phyloP scores from a whole-genome alignment of 1,139 yeast genomes.

The Geotrichum siamense region DNA sequence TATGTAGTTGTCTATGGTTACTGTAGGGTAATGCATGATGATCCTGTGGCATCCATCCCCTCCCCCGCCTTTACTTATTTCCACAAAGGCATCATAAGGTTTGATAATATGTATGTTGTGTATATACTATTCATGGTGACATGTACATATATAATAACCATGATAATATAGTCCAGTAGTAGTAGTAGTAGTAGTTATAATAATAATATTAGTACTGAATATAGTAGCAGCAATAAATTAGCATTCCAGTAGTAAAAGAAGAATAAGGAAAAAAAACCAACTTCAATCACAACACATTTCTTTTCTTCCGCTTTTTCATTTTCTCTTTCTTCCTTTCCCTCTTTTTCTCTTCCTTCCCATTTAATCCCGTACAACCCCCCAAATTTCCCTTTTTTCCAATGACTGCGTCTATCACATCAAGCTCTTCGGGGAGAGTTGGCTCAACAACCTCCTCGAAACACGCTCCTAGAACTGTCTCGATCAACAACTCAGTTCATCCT shows the following conservation, averaged over 20 bases:
- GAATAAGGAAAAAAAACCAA: background rate
- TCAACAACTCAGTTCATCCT: constrained; percentile 16
- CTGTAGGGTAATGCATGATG: too few relatives aligned
- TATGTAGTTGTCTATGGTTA: too few relatives aligned
- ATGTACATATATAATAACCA: too few relatives aligned
- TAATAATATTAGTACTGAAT: too few relatives aligned
- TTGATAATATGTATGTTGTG: too few relatives aligned
- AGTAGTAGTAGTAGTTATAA: too few relatives aligned
- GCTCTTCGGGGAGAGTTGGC: background rate
- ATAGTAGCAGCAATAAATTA: too few relatives aligned
- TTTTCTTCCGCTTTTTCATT: background rate
- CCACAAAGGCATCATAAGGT: background rate
- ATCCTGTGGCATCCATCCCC: too few relatives aligned
- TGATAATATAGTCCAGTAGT: too few relatives aligned
- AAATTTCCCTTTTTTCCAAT: constrained; percentile 3
- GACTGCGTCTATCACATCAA: constrained; percentile 13
- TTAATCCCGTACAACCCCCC: background rate
- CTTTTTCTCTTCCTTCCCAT: constrained; percentile 2
- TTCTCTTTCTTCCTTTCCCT: constrained; percentile 2
- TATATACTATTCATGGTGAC: too few relatives aligned
- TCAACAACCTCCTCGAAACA: constrained; percentile 5
- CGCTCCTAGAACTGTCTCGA: constrained; percentile 11
- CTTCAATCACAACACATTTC: background rate
- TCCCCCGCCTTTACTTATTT: constrained; percentile 4
- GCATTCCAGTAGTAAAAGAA: too few relatives aligned